phyloP scores from a whole-genome alignment of 768 basidiomycete species.

The Pisolithus marmoratus region DNA sequence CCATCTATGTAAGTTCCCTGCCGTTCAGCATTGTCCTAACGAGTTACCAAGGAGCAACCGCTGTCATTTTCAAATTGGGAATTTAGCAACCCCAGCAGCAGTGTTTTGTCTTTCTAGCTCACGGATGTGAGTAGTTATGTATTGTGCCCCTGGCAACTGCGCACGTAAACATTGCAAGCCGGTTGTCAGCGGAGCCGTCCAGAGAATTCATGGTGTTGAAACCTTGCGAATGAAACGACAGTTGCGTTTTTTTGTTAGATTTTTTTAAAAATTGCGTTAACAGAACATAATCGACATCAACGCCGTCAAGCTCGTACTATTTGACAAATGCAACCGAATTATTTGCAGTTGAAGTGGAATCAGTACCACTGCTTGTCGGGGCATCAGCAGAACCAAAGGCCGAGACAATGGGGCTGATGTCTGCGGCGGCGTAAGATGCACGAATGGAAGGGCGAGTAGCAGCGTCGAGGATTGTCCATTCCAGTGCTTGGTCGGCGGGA shows the following conservation, averaged over 20 bases:
- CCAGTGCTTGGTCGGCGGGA: conserved; percentile 53
- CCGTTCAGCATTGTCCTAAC: neutral
- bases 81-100: neutral
- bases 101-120: conserved; percentile 24
- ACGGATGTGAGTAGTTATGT: conserved; percentile 32
- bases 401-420: conserved; percentile 58
- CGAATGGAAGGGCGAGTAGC: conserved; percentile 44
- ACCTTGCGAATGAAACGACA: conserved; percentile 37
- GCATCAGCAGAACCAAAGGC: conserved; percentile 51
- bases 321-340: conserved; percentile 63
- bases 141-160: conserved; percentile 26
- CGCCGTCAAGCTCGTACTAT: conserved; percentile 56
- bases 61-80: conserved; percentile 14
- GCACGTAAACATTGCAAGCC: conserved; percentile 30
- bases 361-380: conserved; percentile 53
- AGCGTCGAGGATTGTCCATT: conserved; percentile 45
- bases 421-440: conserved; percentile 49
- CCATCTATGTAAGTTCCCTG: neutral
- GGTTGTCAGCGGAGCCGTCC: conserved; percentile 45
- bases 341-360: conserved; percentile 57
- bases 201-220: conserved; percentile 53
- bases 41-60: conserved; percentile 39
- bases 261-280: neutral
- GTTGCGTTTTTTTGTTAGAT: neutral
- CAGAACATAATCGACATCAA: conserved; percentile 61